Base-by-base conservation (phyloP, 495 filamentous ascomycete species). In the Chaetomium fimeti region DNA sequence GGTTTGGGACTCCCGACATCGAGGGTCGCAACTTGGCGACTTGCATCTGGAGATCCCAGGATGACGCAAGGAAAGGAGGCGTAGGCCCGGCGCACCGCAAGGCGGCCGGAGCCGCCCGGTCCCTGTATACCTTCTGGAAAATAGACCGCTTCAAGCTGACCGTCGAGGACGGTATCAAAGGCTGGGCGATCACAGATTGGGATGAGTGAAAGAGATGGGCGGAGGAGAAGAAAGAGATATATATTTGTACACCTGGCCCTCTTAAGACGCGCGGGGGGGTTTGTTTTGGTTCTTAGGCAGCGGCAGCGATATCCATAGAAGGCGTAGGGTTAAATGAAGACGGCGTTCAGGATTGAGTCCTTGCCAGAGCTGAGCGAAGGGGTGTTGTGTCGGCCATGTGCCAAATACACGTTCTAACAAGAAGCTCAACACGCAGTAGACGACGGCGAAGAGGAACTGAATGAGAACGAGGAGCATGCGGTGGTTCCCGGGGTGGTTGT, bases 11-110 rank as follows among this genome's bases (percentile, higher is more conserved):
- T 32, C 89, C 89, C 38, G 84, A 91, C 76, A 78, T 72, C 40
- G 73, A 87, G 38, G 80, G 83, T 27, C 79, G 81, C 69, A 92
- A 93, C 74, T 74, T 92, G 64, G 89, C 90, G 54, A 92, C 89
- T 51, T 92, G 88, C 72, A 70, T 93, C 64, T 93, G 90, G 90
- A 81, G 89, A 45, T 84, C 80, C 68, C 80, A 83, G 36, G 80
- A 87, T 43, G 90, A 93, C 75, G 89, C 90, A 29, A 81, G 79
- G 68, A 80, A 83, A 65, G 91, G 88, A 62, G 88, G 89, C 28
- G 72, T 77, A 16, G 89, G 90, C 5, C 79, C 79, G 48, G 82
- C 80, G 51, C 82, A 85, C 71, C 79, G 82, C 25, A 81, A 79
- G 66, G 82, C 83, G 45, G 80, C 77, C 2, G 74, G 74, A 16